A percentile compares a stretch with the other conserved stretches of the same genome.
phyloP scores from a whole-genome alignment of 2,329 filamentous ascomycete genomes.

The Pseudofabraea citricarpa region DNA sequence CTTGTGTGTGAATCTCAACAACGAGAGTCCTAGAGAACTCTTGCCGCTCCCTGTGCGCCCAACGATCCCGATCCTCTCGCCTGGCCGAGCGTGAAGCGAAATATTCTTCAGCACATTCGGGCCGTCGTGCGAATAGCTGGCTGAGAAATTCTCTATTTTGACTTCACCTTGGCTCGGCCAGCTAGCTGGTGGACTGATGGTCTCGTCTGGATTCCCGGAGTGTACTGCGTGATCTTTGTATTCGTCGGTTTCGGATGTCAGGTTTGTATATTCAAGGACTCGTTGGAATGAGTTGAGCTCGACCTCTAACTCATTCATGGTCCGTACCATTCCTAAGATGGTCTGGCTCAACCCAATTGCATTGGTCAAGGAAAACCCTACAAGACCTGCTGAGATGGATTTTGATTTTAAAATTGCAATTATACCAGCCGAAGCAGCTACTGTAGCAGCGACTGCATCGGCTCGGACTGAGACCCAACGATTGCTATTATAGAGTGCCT shows the following conservation, averaged over 20 bases:
- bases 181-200: background rate
- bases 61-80: constrained; percentile 2
- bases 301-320: constrained; percentile 15
- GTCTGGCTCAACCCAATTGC: constrained; percentile 7
- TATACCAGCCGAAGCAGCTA: background rate
- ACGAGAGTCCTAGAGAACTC: constrained; percentile 35
- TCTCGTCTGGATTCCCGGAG: background rate
- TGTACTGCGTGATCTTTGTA: background rate
- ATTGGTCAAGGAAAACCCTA: constrained; percentile 20
- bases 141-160: constrained; percentile 4
- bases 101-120: constrained; percentile 1
- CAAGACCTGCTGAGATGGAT: background rate
- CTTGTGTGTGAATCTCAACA: constrained; percentile 42
- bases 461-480: constrained; percentile 50
- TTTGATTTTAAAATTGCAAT: constrained; percentile 1
- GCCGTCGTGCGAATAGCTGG: constrained; percentile 27
- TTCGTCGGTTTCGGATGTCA: background rate
- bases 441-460: constrained; percentile 27
- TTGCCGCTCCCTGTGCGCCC: constrained; percentile 25
- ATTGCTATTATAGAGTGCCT: constrained; percentile 51
- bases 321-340: constrained; percentile 7
- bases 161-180: background rate
- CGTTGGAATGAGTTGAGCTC: constrained; percentile 7
- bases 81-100: background rate
- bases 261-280: background rate